phyloP scores from a whole-genome alignment of 345 rosid species.

The Eucalyptus polybractea region DNA sequence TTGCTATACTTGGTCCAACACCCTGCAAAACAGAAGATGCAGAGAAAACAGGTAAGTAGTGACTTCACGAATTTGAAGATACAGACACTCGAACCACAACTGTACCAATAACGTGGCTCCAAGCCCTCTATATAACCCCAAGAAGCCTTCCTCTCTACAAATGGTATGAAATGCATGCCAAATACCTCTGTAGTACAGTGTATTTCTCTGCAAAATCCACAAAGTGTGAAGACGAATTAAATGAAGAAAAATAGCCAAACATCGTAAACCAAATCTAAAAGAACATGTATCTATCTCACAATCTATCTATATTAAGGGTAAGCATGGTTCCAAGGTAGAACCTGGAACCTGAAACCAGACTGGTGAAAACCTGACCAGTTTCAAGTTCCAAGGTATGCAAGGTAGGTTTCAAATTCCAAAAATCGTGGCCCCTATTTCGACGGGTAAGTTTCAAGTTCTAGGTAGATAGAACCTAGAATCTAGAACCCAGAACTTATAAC shows the following conservation, averaged over 20 bases:
- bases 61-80: not conserved
- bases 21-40: slow-evolving; percentile 31
- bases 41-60: not conserved
- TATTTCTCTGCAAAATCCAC: slow-evolving; percentile 46
- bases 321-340: not conserved
- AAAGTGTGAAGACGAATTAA: not conserved
- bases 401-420: not conserved
- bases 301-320: not conserved
- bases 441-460: not conserved
- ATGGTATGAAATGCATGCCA: slow-evolving; percentile 67
- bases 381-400: not conserved
- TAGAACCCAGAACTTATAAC: not conserved
- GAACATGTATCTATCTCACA: not conserved
- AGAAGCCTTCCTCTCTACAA: slow-evolving; percentile 68
- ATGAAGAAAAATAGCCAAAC: not conserved
- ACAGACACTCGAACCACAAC: not conserved
- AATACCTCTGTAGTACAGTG: slow-evolving; percentile 77
- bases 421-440: no score
- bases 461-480: not conserved
- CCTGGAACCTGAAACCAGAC: not conserved
- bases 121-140: slow-evolving; percentile 92
- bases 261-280: not conserved
- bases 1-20: slow-evolving; percentile 90
- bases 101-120: slow-evolving; percentile 89
- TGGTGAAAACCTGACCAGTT: not conserved